A percentile compares a stretch with the other conserved stretches of the same genome.
These are phyloP conservation scores for Calonectria hongkongensis DNA, from an alignment of 2,329 filamentous ascomycete species.

Conservation along the genomic window DNA sequence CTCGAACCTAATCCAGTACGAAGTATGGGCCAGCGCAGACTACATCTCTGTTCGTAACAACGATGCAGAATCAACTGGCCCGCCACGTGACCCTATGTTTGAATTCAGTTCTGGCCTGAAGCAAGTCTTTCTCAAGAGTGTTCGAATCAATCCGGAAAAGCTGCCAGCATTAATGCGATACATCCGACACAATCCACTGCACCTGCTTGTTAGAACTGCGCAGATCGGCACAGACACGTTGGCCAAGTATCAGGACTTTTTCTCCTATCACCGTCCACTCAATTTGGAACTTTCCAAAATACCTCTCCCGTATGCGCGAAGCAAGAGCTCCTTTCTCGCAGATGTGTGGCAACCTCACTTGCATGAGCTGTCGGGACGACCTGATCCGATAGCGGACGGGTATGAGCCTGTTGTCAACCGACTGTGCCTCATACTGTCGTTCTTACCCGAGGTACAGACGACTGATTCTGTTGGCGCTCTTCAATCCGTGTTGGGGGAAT, in stretches of 20 bases:
- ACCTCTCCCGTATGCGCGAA: not conserved
- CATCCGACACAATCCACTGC: not conserved
- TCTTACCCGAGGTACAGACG: not conserved
- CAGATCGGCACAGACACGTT: not conserved
- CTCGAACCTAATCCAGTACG: conserved; percentile 10
- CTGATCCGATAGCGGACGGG: not conserved
- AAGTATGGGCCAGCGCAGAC: conserved; percentile 21
- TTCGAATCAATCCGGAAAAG: not conserved
- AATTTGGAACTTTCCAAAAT: not conserved
- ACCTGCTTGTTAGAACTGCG: not conserved
- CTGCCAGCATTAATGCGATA: not conserved
- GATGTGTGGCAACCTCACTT: not conserved
- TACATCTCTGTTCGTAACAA: not conserved
- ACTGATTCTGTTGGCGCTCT: not conserved
- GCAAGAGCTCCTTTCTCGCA: not conserved
- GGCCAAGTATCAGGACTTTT: not conserved
- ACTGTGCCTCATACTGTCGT: not conserved
- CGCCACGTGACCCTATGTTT: conserved; percentile 6
- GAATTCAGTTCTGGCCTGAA: conserved; percentile 6
- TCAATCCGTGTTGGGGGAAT: not conserved
- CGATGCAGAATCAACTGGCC: not conserved
- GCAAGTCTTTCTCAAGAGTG: conserved; percentile 22
- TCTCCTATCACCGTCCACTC: not conserved
- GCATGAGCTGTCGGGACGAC: not conserved
- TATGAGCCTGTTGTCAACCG: not conserved